Conservation (phyloP, 2,329 filamentous ascomycete species). For the Ophiognomonia clavigignenti-juglandacearum region DNA sequence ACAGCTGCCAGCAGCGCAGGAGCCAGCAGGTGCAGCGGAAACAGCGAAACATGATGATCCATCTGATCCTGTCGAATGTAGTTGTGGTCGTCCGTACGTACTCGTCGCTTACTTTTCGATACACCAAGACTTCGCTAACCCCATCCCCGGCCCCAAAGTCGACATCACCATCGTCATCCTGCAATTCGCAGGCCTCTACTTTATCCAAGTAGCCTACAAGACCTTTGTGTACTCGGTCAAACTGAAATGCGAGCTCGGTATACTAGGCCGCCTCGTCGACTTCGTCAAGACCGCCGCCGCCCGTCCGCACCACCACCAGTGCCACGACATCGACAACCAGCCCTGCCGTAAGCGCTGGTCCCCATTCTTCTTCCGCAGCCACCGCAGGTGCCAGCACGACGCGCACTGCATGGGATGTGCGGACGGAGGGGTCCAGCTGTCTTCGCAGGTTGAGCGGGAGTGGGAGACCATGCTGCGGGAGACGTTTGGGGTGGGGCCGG, state of each 20-base stretch:
- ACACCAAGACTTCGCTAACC: background rate
- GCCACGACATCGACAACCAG: background rate
- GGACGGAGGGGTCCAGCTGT: no score
- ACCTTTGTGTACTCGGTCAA: slow-evolving; percentile 31
- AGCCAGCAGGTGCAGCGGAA: slow-evolving; percentile 23
- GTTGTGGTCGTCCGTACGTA: slow-evolving; percentile 27
- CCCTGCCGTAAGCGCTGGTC: no score
- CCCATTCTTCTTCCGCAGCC: no score
- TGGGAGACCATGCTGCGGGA: slow-evolving; percentile 11
- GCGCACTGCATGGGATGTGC: no score
- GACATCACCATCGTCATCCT: slow-evolving; percentile 29
- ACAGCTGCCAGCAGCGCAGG: slow-evolving; percentile 27
- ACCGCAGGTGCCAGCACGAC: no score
- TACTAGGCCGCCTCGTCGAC: slow-evolving; percentile 30
- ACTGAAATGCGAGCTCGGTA: slow-evolving; percentile 31
- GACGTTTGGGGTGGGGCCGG: slow-evolving; percentile 6
- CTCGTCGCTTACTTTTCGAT: no score
- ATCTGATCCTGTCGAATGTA: slow-evolving; percentile 42
- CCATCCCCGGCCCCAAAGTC: slow-evolving; percentile 7
- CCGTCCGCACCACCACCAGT: background rate
- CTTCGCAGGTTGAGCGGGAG: slow-evolving; percentile 13
- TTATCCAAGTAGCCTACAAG: slow-evolving; percentile 30
- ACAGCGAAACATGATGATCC: slow-evolving; percentile 40
- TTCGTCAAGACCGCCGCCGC: slow-evolving; percentile 17
- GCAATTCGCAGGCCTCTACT: slow-evolving; percentile 28